Conservation (phyloP, 768 basidiomycete genomes). For the Grammothele lineata region DNA sequence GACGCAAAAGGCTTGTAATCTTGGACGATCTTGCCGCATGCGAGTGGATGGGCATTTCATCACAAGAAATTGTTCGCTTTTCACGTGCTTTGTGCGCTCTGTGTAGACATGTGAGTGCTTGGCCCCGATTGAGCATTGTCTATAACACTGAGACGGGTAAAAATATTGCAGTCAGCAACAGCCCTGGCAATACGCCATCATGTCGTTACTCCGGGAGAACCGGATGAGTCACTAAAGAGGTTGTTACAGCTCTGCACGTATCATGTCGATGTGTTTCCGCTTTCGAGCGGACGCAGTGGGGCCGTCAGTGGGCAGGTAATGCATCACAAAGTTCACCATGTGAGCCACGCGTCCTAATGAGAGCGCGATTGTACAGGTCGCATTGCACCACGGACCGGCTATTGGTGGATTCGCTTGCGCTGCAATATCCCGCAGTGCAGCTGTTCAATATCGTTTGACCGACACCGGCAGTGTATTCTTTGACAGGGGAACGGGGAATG, state of each 20-base stretch:
- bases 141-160: too few relatives aligned
- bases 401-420: slow-evolving; percentile 28
- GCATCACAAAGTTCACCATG: too few relatives aligned
- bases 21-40: slow-evolving; percentile 68
- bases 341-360: too few relatives aligned
- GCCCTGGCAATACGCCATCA: slow-evolving; percentile 66
- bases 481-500: slow-evolving; percentile 64
- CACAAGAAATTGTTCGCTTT: slow-evolving; percentile 50
- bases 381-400: slow-evolving; percentile 54
- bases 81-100: slow-evolving; percentile 52
- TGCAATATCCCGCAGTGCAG: slow-evolving; percentile 46
- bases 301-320: slow-evolving; percentile 73
- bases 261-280: slow-evolving; percentile 67
- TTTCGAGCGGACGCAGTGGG: slow-evolving; percentile 73
- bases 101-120: slow-evolving; percentile 51
- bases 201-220: slow-evolving; percentile 44
- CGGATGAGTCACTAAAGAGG: slow-evolving; percentile 55
- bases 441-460: slow-evolving; percentile 68
- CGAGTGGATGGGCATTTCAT: slow-evolving; percentile 65
- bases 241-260: slow-evolving; percentile 62
- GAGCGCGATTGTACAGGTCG: too few relatives aligned
- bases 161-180: slow-evolving; percentile 47
- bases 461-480: slow-evolving; percentile 68
- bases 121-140: too few relatives aligned
- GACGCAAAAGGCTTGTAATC: slow-evolving; percentile 42